Percentiles rank a stretch among this genome's conserved stretches.
These are phyloP conservation scores for Pisolithus tinctorius DNA, from an alignment of 768 basidiomycete genomes.

Conservation along the genomic window DNA sequence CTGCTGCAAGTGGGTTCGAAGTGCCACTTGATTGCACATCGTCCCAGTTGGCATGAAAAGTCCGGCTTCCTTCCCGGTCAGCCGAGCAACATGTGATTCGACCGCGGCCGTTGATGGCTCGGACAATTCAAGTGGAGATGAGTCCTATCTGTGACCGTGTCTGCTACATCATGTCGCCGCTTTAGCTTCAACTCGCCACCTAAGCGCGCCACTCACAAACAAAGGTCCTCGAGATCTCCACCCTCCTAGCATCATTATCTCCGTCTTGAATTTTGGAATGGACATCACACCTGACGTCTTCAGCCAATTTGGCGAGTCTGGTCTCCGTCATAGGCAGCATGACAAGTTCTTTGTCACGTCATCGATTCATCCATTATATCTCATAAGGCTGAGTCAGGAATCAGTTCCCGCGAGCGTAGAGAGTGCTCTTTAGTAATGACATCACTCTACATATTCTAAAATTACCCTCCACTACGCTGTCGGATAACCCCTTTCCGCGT, in stretches of 20 bases:
- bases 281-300: conserved; percentile 52
- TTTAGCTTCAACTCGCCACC: conserved; percentile 1
- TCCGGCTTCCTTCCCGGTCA: conserved; percentile 87
- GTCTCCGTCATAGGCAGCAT: conserved; percentile 13
- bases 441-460: no score
- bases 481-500: background rate
- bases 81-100: conserved; percentile 62
- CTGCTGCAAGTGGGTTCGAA: conserved; percentile 82
- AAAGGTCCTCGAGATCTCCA: conserved; percentile 60
- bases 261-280: conserved; percentile 44
- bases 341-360: background rate
- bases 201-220: conserved; percentile 45
- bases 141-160: conserved; percentile 48
- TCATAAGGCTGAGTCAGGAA: background rate
- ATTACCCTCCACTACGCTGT: background rate
- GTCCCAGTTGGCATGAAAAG: conserved; percentile 87
- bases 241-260: conserved; percentile 51
- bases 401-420: background rate
- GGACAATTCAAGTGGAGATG: conserved; percentile 28
- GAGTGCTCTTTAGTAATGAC: no score
- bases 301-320: conserved; percentile 26
- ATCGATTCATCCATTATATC: background rate
- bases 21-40: conserved; percentile 82
- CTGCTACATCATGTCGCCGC: conserved; percentile 25
- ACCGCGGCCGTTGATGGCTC: conserved; percentile 56